Evolutionary conservation across 1,139 yeast genomes (phyloP).

Genomic region (Sugiyamaella pinicola): DNA sequence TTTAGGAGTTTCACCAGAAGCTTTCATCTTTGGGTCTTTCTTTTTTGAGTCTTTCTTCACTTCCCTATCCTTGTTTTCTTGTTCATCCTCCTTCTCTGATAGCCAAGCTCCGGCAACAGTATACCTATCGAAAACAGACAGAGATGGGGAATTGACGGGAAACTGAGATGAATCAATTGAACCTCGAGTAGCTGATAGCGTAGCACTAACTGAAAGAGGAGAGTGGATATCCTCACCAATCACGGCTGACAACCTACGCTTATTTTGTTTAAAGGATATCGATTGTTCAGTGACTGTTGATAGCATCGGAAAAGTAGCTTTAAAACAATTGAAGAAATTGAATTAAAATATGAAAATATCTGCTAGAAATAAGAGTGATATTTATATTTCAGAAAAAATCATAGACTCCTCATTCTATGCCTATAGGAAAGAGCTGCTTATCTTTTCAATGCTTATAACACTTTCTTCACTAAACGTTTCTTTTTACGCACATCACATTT

Average conservation of each 20-base stretch:
- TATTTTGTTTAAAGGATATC: too few species aligned
- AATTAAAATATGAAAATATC: too few species aligned
- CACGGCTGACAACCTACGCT: neutral
- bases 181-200: neutral
- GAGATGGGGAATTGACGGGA: slow-evolving; percentile 2
- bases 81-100: neutral
- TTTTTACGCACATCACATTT: neutral
- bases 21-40: too few species aligned
- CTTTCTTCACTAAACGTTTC: neutral
- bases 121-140: neutral
- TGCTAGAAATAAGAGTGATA: neutral
- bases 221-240: neutral
- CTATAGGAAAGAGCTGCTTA: neutral
- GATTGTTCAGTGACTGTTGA: neutral
- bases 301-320: neutral
- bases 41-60: neutral
- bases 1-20: neutral
- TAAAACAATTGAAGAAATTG: too few species aligned
- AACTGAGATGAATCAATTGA: slow-evolving; percentile 3
- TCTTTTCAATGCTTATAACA: neutral
- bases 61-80: neutral
- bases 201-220: neutral
- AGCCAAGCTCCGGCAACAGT: neutral
- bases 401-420: neutral
- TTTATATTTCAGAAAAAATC: too few species aligned